Conservation (phyloP, 495 filamentous ascomycete species). For the Hypoxylon cercidicola region DNA sequence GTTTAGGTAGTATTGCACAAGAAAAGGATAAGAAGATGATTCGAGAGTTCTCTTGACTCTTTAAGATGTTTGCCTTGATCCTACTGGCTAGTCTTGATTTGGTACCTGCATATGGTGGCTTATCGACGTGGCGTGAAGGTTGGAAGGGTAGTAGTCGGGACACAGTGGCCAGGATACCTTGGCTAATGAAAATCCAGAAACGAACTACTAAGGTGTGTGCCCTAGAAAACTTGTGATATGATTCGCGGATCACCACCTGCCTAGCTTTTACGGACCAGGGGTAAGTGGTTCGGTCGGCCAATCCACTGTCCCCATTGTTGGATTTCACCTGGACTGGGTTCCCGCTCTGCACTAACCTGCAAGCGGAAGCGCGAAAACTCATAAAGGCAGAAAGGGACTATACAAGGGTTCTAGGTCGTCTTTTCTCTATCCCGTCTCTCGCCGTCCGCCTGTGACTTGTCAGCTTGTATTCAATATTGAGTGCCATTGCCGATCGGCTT, state of each 20-base stretch:
- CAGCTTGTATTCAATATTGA: not conserved
- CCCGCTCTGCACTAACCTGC: constrained; percentile 29
- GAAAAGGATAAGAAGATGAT: constrained; percentile 1
- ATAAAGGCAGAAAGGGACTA: constrained; percentile 19
- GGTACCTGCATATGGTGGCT: constrained; percentile 43
- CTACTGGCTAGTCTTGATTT: constrained; percentile 26
- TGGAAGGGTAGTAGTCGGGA: constrained; percentile 30
- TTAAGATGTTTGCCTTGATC: constrained; percentile 23
- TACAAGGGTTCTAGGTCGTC: constrained; percentile 16
- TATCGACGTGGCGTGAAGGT: constrained; percentile 5
- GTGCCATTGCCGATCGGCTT: constrained; percentile 18
- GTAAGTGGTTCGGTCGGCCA: constrained; percentile 27
- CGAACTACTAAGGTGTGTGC: constrained; percentile 12
- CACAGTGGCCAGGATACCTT: constrained; percentile 21
- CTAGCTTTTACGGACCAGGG: constrained; percentile 37
- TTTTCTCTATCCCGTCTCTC: constrained; percentile 2
- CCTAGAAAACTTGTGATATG: constrained; percentile 11
- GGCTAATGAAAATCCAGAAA: constrained; percentile 30
- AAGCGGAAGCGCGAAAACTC: constrained; percentile 29
- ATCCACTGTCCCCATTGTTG: constrained; percentile 26
- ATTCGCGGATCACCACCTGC: constrained; percentile 31
- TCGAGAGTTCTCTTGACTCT: not conserved
- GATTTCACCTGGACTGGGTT: constrained; percentile 29
- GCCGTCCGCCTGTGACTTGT: too few species aligned
- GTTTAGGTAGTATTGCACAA: constrained; percentile 17